A percentile compares a stretch with the other conserved stretches of the same genome.
Evolutionary conservation across 164 flowering plant species (phyloP).

Genomic region (Stephania yunnanensis): DNA sequence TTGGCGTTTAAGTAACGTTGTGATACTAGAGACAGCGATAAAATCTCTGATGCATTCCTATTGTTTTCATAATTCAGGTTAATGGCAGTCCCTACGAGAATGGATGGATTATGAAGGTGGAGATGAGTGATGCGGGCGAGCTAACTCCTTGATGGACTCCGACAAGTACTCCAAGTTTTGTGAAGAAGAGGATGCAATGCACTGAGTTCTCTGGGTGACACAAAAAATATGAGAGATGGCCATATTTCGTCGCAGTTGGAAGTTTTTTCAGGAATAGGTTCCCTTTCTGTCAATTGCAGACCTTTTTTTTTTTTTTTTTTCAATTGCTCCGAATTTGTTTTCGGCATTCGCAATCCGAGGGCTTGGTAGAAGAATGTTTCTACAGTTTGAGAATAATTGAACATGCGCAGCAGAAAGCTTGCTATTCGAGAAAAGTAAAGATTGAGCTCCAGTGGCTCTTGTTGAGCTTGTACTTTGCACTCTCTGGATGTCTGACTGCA

Average conservation of each 20-base stretch:
- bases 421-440: not conserved
- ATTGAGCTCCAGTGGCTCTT: not conserved
- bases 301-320: not conserved
- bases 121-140: slow-evolving; percentile 48
- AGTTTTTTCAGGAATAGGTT: not conserved
- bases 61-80: slow-evolving; percentile 36
- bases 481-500: not conserved
- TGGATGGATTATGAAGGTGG: slow-evolving; percentile 96
- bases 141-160: slow-evolving; percentile 57
- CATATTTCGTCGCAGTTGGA: not conserved
- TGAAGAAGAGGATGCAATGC: slow-evolving; percentile 79
- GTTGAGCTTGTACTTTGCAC: not conserved
- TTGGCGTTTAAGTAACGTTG: not conserved
- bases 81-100: slow-evolving; percentile 78
- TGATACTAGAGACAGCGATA: not conserved
- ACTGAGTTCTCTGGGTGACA: slow-evolving; percentile 23
- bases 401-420: not conserved
- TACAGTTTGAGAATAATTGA: not conserved
- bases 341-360: not conserved
- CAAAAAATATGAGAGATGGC: not conserved
- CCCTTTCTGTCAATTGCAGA: not conserved
- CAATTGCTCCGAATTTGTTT: not conserved
- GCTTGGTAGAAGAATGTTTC: not conserved
- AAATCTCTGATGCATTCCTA: not conserved
- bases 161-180: slow-evolving; percentile 83